Conservation (phyloP, 208 protist genomes). For the Porcisia deanei region DNA sequence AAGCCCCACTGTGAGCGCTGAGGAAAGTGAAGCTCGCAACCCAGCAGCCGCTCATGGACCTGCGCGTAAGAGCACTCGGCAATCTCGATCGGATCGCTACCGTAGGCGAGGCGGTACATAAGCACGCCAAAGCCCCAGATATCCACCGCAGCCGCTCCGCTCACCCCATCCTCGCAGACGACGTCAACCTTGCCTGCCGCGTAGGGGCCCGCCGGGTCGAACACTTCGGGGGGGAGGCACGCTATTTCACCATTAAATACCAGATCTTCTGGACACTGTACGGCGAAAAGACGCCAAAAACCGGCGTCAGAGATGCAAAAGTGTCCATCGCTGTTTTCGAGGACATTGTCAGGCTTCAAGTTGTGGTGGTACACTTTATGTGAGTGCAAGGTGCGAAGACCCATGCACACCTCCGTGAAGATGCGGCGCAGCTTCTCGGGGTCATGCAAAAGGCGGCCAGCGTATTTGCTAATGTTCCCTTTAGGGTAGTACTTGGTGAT, state of each 20-base stretch:
- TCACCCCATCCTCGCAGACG: constrained; percentile 16
- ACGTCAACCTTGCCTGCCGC: constrained; percentile 22
- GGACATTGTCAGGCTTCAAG: constrained; percentile 80
- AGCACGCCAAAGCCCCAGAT: constrained; percentile 83
- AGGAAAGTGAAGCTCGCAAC: constrained; percentile 46
- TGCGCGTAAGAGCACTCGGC: constrained; percentile 57
- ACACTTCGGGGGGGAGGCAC: constrained; percentile 80
- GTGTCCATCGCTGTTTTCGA: constrained; percentile 47
- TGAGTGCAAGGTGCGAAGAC: constrained; percentile 72
- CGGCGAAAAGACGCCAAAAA: constrained; percentile 71
- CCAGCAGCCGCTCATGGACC: constrained; percentile 42
- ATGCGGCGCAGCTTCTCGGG: constrained; percentile 54
- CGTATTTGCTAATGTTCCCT: constrained; percentile 45
- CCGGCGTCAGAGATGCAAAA: constrained; percentile 78
- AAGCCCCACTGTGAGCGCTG: constrained; percentile 46
- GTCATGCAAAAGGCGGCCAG: constrained; percentile 51
- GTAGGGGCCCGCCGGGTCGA: constrained; percentile 49
- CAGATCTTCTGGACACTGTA: constrained; percentile 74
- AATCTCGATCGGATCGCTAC: constrained; percentile 57
- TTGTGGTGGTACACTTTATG: constrained; percentile 84
- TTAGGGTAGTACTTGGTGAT: constrained; percentile 53
- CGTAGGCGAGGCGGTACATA: constrained; percentile 86
- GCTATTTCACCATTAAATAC: constrained; percentile 84
- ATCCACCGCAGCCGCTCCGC: constrained; percentile 53
- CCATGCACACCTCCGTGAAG: constrained; percentile 57